Evolutionary conservation across 2,329 filamentous ascomycete genomes (phyloP), one percentile per base, ranked within the genome.

Genomic region (Penicillium sp.): DNA sequence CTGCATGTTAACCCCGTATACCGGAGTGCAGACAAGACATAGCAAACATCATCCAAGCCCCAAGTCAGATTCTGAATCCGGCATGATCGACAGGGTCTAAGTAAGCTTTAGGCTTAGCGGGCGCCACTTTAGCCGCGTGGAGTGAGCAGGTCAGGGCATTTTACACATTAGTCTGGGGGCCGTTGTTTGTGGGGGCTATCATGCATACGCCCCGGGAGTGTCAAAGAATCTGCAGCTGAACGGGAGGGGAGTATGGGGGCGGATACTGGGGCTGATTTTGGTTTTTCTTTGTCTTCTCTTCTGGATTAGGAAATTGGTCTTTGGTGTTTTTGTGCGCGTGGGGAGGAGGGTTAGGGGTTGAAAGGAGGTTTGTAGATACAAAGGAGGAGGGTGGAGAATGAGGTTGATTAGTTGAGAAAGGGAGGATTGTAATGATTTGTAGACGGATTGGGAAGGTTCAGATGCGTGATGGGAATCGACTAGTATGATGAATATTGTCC

Each of bases 251-350:
- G n/a, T 47, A 24, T 26, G 45, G 26, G 44, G 55, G 55, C 30
- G 45, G 50, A 50, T 40, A 9, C n/a, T 44, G 40, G 40, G 40
- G 40, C 40, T 44, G 45, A 49, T 3, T 26, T 26, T 13, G 3
- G 4, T 30, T 49, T 17, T 12, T 49, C 24, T 10, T 5, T 50
- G 55, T 19, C 51, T 47, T 38, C 56, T 19, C 51, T 47, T 38
- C 12, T 60, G 35, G 12, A 15, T 60, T 60, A 40, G 58, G 58
- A 42, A 60, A 50, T n/a, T 60, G 58, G 51, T 60, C 50, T 35
- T 47, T 22, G n/a, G 15, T 35, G 19, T n/a, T 57, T 37, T 26
- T 28, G 4, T 37, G 42, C 15, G 35, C 38, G 35, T 4, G 28
- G 5, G 4, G 13, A 10, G 4, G 24, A 26, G 22, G 13, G n/a